Base-by-base conservation (phyloP, 768 basidiomycete genomes). In the Calocera cornea region DNA sequence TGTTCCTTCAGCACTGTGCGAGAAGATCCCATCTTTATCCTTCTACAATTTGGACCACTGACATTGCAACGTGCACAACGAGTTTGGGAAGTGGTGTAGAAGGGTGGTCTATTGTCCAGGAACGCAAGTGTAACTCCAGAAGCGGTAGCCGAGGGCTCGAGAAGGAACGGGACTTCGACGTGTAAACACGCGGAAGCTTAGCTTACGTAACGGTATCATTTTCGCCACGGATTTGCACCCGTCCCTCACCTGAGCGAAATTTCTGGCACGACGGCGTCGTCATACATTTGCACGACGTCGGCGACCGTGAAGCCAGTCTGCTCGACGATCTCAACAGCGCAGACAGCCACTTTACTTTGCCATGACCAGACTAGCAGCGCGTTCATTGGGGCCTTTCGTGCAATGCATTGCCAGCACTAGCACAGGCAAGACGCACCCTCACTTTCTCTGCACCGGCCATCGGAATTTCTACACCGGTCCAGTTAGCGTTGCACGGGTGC, bases 361-460 rank as follows among this genome's bases (percentile, higher is more conserved):
- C 19, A 60, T 60, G 54, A 33, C 54, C 31, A 60, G 54, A 60
- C 54, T 60, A 3, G 54, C 54, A 29, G 54, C 54, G 19, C 54
- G 54, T 2, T 29, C 54, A 10, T 33, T 60, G 24, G 22, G 54
- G 14, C 54, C 54, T 11, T 60, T 60, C 54, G 31, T 60, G 14
- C 54, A 60, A 33, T 29, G 54, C 31, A 60, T 60, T 33, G 54
- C 54, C 54, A 60, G 54, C 54, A 60, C 54, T 2, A 60, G 54
- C 54, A 29, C 54, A 22, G 27, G 54, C 54, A 60, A 33, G 54
- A 60, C 54, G 10, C 54, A 60, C 5, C 54, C 11, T 19, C 22
- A 60, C 54, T 22, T 60, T 31, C 27, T 60, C 31, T 12, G 14
- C 11, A 16, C 54, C 2, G 31, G 54, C 5, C 54, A 33, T 16